Base-by-base conservation (phyloP, 2,329 filamentous ascomycete genomes). In the Aspergillus quadricinctus region DNA sequence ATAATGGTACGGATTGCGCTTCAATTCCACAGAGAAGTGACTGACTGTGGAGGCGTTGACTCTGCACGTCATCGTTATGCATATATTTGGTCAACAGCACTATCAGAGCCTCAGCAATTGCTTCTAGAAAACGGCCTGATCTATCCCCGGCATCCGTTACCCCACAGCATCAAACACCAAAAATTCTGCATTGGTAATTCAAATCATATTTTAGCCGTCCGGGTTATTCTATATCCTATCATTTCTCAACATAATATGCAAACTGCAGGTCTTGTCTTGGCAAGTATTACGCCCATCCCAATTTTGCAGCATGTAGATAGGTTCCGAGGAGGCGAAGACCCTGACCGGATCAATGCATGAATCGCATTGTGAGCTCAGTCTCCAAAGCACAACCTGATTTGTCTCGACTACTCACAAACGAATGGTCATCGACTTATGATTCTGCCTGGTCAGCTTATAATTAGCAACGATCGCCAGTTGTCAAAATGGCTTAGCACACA, bases 61-160 rank as follows among this genome's bases (percentile, higher is more conserved):
- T 21, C 53, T 55, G 53, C 48, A 55, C 53, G 53, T 55, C 53
- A 55, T 50, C 31, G 11, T 27, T 43, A 51, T 51, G 53, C 21
- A 46, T 48, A 43, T 25, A 45, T 50, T 17, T 17, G 31, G 31
- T 37, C 14, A 37, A 37, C 14, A 37, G 31, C 31, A 37, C 31
- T 4, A 17, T 37, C 31, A 37, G 31, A 37, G 31, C 14, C 14
- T 37, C 31, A 37, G 31, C 14, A 7, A 37, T 37, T 37, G 31
- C 17, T 37, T 37, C 31, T 17, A 37, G 31, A 35, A 35, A n/a
- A n/a, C n/a, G n/a, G n/a, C n/a, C n/a, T n/a, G n/a, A n/a, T n/a
- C n/a, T n/a, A n/a, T n/a, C n/a, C n/a, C n/a, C n/a, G n/a, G n/a
- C n/a, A n/a, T n/a, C n/a, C n/a, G 40, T 43, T 43, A 19, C 40